Conservation (phyloP, 768 basidiomycete species). For the Suillus clintonianus region DNA sequence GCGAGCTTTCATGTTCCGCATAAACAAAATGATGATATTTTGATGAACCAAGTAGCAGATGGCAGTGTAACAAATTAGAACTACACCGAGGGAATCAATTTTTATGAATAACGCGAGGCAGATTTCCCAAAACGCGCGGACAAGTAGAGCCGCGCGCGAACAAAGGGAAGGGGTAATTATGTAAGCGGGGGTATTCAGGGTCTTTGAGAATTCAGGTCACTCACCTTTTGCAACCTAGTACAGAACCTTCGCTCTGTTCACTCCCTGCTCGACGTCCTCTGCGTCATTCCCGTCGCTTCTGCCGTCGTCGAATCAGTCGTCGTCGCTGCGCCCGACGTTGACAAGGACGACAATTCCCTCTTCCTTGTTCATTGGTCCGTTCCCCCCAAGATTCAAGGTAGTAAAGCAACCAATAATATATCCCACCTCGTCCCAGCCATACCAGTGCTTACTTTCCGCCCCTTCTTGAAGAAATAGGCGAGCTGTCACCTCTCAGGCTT, state of each 20-base stretch:
- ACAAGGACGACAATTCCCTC: slow-evolving; percentile 17
- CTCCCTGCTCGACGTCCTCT: slow-evolving; percentile 28
- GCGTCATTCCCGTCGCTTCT: slow-evolving; percentile 25
- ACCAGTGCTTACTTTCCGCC: slow-evolving; percentile 12
- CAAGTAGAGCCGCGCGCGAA: slow-evolving; percentile 4
- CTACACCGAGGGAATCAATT: background rate
- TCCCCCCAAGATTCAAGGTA: slow-evolving; percentile 11
- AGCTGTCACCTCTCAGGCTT: slow-evolving; percentile 21
- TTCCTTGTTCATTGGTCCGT: slow-evolving; percentile 30
- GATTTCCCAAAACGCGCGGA: slow-evolving; percentile 3
- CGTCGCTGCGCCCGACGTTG: slow-evolving; percentile 24
- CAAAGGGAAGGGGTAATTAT: slow-evolving; percentile 15
- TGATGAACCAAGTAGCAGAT: background rate
- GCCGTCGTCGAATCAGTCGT: slow-evolving; percentile 21
- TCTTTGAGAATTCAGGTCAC: slow-evolving; percentile 37
- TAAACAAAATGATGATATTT: background rate
- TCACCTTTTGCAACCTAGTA: slow-evolving; percentile 36
- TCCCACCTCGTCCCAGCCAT: slow-evolving; percentile 15
- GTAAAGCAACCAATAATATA: slow-evolving; percentile 28
- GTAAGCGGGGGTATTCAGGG: slow-evolving; percentile 22
- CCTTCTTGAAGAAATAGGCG: slow-evolving; percentile 11
- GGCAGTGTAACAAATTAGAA: background rate
- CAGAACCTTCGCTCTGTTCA: slow-evolving; percentile 31
- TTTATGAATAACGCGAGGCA: slow-evolving; percentile 3
- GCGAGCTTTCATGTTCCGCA: background rate